Evolutionary conservation across 257 asterid genomes (phyloP), one percentile per base, ranked within the genome.

Genomic region (Penstemon newberryi): DNA sequence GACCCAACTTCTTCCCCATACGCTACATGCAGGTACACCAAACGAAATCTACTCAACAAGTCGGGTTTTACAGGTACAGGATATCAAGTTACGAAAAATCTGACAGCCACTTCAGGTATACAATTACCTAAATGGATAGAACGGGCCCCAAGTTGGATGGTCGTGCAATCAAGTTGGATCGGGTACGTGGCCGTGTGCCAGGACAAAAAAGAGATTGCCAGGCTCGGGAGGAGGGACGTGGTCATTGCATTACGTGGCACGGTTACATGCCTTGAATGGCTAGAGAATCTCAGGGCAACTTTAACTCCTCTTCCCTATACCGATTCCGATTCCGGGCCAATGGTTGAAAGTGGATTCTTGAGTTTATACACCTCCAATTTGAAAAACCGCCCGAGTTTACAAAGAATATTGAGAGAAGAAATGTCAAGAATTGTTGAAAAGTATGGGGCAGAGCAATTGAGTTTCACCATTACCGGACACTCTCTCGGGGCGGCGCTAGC

Each of bases 401-500:
- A 84, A 72, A 65, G 19, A 3, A 71, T 46, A 12, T 54, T 93
- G 51, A 72, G 89, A 12, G 78, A 89, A 3, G 96, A 87, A 36
- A 82, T 87, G 11, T 63, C 69, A 0, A 63, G 87, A 40, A 72
- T 93, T 7, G 60, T 87, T 1, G 75, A 78, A 5, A 64, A 50
- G 11, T 85, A 90, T 64, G 83, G 83, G 0, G 72, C 75, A 47
- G 91, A 85, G 74, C 88, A 83, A 0, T 5, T 93, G 15, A 93
- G 97, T 73, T 56, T 93, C 75, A 93, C 99, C 43, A 54, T 93
- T 78, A 86, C 99, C 50, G 99, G 99, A 70, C 99, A 93, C 69
- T 93, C 99, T 0, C 85, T 93, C 0, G 99, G 99, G 47, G 99
- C 99, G 10, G 96, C 99, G 7, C 79, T 93, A 0, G 99, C 99